Base-by-base conservation (phyloP, 495 filamentous ascomycete species). In the Lophiotrema nucula region DNA sequence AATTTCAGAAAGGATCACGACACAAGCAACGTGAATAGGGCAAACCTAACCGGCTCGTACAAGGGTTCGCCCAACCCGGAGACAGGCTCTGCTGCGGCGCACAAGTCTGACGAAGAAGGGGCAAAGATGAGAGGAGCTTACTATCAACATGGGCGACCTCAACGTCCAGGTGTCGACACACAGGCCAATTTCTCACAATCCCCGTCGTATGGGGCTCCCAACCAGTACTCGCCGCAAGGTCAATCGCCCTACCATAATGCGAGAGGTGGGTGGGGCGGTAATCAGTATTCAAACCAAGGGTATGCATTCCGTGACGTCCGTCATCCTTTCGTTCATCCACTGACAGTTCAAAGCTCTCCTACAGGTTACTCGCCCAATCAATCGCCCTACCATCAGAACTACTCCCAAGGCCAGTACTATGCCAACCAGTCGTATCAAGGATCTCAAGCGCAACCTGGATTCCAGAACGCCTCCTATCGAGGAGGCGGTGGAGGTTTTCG, bases 231-330 rank as follows among this genome's bases (percentile, higher is more conserved):
- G 3, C 87, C 88, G 31, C 81, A 81, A 35, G 77, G 81, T 8
- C 77, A 80, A 45, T 90, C 87, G 23, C 85, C 87, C 1, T 85
- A 85, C 69, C 73, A 72, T 33, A 70, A 71, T 49, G 76, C 77
- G 25, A 75, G 82, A 62, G 81, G 80, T 21, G 79, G 79, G 23
- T 82, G 84, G 74, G 74, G 73, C 58, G 81, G 81, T 56, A 70
- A 73, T 12, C 42, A 46, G 2, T 47, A 57, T 44, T 31, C 51
- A 37, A 83, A 82, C 58, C 79, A 82, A 71, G 77, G 79, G 86
- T 88, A 74, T 43, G 10, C 8, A 8, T 21, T 11, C 33, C 70
- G 82, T 65, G 46, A 39, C 37, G n/a, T n/a, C n/a, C n/a, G n/a
- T n/a, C n/a, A n/a, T n/a, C n/a, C n/a, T n/a, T n/a, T n/a, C n/a